A percentile compares a stretch with the other conserved stretches of the same genome.
Evolutionary conservation across 495 filamentous ascomycete species (phyloP).

Genomic region (Penicillium salamii): DNA sequence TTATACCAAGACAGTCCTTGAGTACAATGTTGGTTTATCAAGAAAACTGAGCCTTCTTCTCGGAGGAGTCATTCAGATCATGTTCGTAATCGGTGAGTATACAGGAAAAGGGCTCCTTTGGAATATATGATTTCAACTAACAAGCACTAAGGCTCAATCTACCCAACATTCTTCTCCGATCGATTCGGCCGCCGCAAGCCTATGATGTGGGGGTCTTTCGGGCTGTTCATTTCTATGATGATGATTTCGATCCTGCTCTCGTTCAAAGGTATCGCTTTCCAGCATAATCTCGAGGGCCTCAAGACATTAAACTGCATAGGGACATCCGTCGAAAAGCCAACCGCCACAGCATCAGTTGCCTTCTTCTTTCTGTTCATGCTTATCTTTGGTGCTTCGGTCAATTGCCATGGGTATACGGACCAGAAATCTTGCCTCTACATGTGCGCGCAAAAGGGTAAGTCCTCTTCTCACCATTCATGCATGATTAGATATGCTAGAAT

Average conservation of each 20-base stretch:
- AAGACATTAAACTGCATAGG: conserved; percentile 11
- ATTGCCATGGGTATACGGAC: conserved; percentile 49
- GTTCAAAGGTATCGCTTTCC: conserved; percentile 19
- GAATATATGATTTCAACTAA: not conserved
- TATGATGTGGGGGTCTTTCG: conserved; percentile 50
- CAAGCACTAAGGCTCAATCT: conserved; percentile 24
- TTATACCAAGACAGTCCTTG: conserved; percentile 31
- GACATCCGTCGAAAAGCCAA: conserved; percentile 27
- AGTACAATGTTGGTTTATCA: conserved; percentile 46
- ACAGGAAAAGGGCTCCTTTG: not conserved
- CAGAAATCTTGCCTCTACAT: conserved; percentile 44
- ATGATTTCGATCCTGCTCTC: conserved; percentile 44
- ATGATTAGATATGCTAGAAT: too few species aligned
- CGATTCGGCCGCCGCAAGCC: conserved; percentile 50
- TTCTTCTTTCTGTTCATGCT: conserved; percentile 50
- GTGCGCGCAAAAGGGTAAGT: conserved; percentile 40
- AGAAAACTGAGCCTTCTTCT: conserved; percentile 46
- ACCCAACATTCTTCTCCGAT: conserved; percentile 37
- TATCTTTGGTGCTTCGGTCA: conserved; percentile 46
- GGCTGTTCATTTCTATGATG: conserved; percentile 44
- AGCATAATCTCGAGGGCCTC: too few species aligned
- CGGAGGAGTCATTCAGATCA: conserved; percentile 43
- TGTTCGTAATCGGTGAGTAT: conserved; percentile 32
- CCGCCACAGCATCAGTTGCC: conserved; percentile 33
- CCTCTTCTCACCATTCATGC: too few species aligned